Base-by-base conservation (phyloP, 768 basidiomycete species). In the Boletus speciosus region DNA sequence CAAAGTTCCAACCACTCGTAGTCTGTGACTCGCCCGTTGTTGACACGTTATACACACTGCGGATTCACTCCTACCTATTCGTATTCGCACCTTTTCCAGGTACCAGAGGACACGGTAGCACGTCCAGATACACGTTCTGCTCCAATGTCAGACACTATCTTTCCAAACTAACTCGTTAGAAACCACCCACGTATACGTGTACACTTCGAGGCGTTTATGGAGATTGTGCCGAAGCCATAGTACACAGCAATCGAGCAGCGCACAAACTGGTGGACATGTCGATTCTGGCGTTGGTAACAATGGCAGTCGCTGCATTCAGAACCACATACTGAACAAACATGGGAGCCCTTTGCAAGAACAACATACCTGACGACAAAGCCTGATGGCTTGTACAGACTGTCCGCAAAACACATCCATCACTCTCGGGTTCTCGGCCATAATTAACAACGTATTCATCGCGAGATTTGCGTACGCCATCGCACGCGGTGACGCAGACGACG, bases 201-300 rank as follows among this genome's bases (percentile, higher is more conserved):
- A 71, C 0, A 80, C 77, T 53, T 86, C 82, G 5, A 88, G 68
- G 29, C 73, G 77, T 59, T 79, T 85, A 52, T 86, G 83, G 31
- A 88, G 69, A 62, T 86, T 87, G 59, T 89, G 86, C 16, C 84
- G 80, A 27, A 87, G 66, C 84, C 85, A 88, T 14, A 88, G 72
- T 6, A 84, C 74, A 59, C 82, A 84, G 52, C 82, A 86, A 64
- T 88, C 85, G n/a, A 88, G 62, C 23, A 88, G 51, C 4, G 83
- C 79, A 59, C 82, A 83, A 25, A 85, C 56, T 1, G 78, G 78
- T 1, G 82, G 73, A 47, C 78, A 72, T 9, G 73, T 69, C 5
- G 73, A 51, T 1, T 66, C 62, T 8, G 74, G 62, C 11, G 66
- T 51, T 1, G 84, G 77, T 38, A 87, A 71, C 14, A 74, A 61